Conservation (phyloP, 768 basidiomycete species). For the Dioszegia aurantiaca region DNA sequence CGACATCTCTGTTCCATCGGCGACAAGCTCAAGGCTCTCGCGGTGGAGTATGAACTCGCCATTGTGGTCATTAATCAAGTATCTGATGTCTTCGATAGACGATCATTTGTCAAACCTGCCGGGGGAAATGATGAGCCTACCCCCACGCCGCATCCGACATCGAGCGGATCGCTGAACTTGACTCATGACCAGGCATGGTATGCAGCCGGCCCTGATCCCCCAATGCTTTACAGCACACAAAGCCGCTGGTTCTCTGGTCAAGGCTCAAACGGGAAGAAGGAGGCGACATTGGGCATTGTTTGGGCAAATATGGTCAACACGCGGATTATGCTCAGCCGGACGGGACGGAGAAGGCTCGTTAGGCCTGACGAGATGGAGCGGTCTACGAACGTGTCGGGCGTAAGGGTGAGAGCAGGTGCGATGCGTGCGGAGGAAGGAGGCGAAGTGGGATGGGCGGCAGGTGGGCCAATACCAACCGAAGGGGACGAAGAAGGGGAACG, state of each 20-base stretch:
- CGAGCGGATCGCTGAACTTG: conserved; percentile 10
- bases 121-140: neutral
- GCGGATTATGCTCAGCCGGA: conserved; percentile 77
- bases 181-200: conserved; percentile 20
- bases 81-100: conserved; percentile 64
- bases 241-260: conserved; percentile 72
- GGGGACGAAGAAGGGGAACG: conserved; percentile 24
- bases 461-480: conserved; percentile 50
- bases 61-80: conserved; percentile 88
- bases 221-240: conserved; percentile 67
- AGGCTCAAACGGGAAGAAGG: conserved; percentile 64
- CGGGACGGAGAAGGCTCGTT: conserved; percentile 62
- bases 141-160: neutral
- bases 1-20: conserved; percentile 68
- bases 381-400: no score
- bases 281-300: conserved; percentile 78
- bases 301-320: conserved; percentile 93
- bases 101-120: conserved; percentile 2
- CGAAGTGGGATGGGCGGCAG: conserved; percentile 1
- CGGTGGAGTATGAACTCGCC: conserved; percentile 63
- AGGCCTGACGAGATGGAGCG: conserved; percentile 36
- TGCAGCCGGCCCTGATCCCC: conserved; percentile 24
- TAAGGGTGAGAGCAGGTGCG: conserved; percentile 5
- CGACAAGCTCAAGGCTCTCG: conserved; percentile 67
- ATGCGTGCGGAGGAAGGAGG: neutral